Evolutionary conservation across 805 yeast species (phyloP), one percentile per base, ranked within the genome.

Genomic region (Clavispora vitiphila): DNA sequence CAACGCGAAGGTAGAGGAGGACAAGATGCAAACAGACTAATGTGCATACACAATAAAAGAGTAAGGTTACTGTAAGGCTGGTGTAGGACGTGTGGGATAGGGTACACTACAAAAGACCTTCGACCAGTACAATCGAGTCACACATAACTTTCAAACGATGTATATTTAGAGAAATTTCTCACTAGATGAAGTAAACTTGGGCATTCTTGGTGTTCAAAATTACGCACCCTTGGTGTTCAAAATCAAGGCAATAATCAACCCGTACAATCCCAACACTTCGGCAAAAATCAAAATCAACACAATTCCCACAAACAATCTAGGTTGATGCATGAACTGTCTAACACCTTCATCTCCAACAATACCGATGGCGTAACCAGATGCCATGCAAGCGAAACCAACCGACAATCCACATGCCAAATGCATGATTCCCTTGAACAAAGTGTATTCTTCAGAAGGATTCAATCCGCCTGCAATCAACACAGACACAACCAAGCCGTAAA

Each of bases 291-390:
- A 78, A 56, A 87, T 88, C 64, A 87, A 77, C 39, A 87, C 91
- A 62, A 87, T 87, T 31, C 96, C 96, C 39, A 87, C 96, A 66
- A 87, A 87, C 48, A 87, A 71, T 58, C 89, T 76, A 38, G 95
- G 91, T 64, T 87, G 95, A 58, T 85, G 87, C 87, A 86, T 83
- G 53, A 76, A 80, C 55, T 83, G 86, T 56, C 96, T 79, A 36
- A 87, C 95, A 50, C 96, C 96, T 56, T 85, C 95, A 58, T 87
- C 96, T 32, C 96, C 96, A 29, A 87, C 96, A 49, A 87, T 83
- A 38, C 96, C 96, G 69, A 87, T 87, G 44, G 99, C 93, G 65
- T 90, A 93, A 35, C 99, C 99, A 45, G 96, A 86, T 31, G 98
- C 90, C 60, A 93, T 74, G 63, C 98, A 90, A 4, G 98, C 89